Percentiles rank a stretch among this genome's conserved stretches.
Evolutionary conservation across 495 filamentous ascomycete genomes (phyloP).

Genomic region (Talaromyces stipitatus): DNA sequence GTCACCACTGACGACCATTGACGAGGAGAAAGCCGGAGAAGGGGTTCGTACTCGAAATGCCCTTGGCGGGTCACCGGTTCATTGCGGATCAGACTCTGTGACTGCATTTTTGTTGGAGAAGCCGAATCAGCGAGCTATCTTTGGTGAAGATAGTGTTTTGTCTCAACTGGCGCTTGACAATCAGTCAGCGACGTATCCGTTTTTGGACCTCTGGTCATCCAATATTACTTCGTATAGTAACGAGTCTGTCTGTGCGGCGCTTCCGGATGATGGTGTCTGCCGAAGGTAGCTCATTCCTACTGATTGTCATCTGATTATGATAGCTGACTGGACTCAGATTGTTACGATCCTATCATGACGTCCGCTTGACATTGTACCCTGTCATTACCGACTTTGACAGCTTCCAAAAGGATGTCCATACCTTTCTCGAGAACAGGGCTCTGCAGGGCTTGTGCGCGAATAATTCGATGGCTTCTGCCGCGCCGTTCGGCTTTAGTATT

Average conservation of each 20-base stretch:
- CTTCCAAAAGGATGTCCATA: constrained; percentile 52
- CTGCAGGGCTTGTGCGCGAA: constrained; percentile 23
- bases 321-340: constrained; percentile 26
- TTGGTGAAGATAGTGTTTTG: constrained; percentile 69
- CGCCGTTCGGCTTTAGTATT: constrained; percentile 53
- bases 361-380: constrained; percentile 59
- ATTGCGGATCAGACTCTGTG: constrained; percentile 52
- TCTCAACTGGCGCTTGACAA: constrained; percentile 78
- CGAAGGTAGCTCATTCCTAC: constrained; percentile 34
- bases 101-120: constrained; percentile 55
- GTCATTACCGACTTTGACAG: constrained; percentile 56
- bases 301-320: background rate
- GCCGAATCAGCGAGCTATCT: constrained; percentile 54
- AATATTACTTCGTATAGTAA: constrained; percentile 65
- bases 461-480: background rate
- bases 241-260: constrained; percentile 61
- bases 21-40: constrained; percentile 58
- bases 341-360: constrained; percentile 59
- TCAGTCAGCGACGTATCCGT: constrained; percentile 72
- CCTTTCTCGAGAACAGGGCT: constrained; percentile 54
- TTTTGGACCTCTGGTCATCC: constrained; percentile 55
- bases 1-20: constrained; percentile 30
- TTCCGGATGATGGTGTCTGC: constrained; percentile 49
- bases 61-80: constrained; percentile 45
- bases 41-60: constrained; percentile 50